Evolutionary conservation across 2,329 filamentous ascomycete genomes (phyloP).

Genomic region (Fusarium ambrosium): DNA sequence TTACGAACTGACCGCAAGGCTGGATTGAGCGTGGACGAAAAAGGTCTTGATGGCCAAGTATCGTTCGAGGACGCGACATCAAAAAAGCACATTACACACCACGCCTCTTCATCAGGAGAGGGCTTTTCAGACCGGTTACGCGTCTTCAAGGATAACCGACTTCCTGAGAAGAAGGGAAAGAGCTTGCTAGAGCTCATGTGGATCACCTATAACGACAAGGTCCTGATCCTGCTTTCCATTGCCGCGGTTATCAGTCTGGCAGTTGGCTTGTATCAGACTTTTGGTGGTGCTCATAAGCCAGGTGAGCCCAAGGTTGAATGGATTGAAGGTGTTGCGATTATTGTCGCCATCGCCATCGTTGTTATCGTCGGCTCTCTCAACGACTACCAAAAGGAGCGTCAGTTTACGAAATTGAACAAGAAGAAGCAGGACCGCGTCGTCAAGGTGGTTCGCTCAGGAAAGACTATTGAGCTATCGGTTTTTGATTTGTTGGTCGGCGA

Average conservation of each 20-base stretch:
- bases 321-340: constrained; percentile 86
- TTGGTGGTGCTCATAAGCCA: constrained; percentile 68
- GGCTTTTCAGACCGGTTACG: constrained; percentile 75
- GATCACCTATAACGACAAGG: constrained; percentile 89
- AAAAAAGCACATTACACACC: constrained; percentile 46
- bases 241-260: constrained; percentile 81
- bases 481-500: constrained; percentile 79
- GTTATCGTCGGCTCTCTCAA: constrained; percentile 83
- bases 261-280: constrained; percentile 81
- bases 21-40: constrained; percentile 84
- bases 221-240: constrained; percentile 77
- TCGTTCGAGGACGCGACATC: constrained; percentile 78
- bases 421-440: constrained; percentile 83
- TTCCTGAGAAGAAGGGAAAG: constrained; percentile 82
- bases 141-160: constrained; percentile 78
- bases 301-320: constrained; percentile 75
- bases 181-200: constrained; percentile 80
- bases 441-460: constrained; percentile 79
- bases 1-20: constrained; percentile 78
- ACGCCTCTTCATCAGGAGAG: constrained; percentile 17
- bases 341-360: constrained; percentile 83
- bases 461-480: constrained; percentile 76
- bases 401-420: constrained; percentile 83
- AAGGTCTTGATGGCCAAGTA: constrained; percentile 72
- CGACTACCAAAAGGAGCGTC: constrained; percentile 84